These are phyloP conservation scores for Ustilago shanxiensis DNA, from an alignment of 1,284 basidiomycete species.

Conservation along the genomic window DNA sequence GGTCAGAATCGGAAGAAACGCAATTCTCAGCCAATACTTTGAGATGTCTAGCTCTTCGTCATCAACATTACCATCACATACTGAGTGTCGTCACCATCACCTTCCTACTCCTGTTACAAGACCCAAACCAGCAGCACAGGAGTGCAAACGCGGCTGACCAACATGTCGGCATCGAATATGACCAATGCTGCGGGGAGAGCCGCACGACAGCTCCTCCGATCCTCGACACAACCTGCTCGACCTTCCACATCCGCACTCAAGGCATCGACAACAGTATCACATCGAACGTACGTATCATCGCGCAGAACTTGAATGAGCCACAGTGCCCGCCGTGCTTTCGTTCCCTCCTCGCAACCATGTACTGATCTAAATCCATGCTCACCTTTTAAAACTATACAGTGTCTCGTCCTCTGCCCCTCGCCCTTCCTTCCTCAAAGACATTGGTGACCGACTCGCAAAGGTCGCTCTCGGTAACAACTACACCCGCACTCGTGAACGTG, in stretches of 20 bases:
- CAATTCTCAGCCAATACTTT: conserved; percentile 11
- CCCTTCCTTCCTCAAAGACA: conserved; percentile 30
- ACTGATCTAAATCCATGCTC: background rate
- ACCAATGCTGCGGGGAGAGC: conserved; percentile 20
- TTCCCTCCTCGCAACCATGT: background rate
- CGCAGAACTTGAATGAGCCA: background rate
- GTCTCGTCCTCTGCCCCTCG: conserved; percentile 34
- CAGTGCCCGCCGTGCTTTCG: background rate
- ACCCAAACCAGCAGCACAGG: background rate
- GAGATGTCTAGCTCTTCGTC: conserved; percentile 1
- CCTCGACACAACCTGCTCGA: conserved; percentile 3
- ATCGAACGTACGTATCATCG: conserved; percentile 26
- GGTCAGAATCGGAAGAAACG: conserved; percentile 27
- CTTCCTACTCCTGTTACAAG: background rate
- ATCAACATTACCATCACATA: conserved; percentile 8
- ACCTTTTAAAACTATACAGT: conserved; percentile 12
- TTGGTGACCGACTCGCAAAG: conserved; percentile 40
- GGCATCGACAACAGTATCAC: background rate
- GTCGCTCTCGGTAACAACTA: conserved; percentile 42
- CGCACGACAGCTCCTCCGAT: conserved; percentile 29
- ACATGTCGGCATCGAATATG: conserved; percentile 31
- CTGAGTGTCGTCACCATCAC: background rate
- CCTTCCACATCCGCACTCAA: conserved; percentile 27
- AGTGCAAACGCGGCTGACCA: background rate
- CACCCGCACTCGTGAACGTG: conserved; percentile 33